phyloP scores from a whole-genome alignment of 495 filamentous ascomycete species.

The Aspergillus hancockii region DNA sequence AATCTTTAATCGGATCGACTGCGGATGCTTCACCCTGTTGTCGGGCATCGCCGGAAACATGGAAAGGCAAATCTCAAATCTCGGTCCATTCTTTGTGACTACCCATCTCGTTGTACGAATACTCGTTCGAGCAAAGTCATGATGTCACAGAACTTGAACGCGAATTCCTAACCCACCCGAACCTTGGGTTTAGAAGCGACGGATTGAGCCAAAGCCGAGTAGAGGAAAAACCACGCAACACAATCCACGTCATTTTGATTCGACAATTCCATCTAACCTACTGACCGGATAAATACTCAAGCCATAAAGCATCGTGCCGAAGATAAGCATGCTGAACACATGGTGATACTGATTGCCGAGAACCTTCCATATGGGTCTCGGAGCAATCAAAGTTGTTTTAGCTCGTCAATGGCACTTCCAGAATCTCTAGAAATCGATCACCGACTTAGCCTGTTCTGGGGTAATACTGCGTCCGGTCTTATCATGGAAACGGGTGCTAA shows the following conservation, averaged over 20 bases:
- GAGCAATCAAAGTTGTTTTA: neutral
- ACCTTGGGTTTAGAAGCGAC: neutral
- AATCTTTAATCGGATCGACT: neutral
- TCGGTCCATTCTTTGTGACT: slow-evolving; percentile 1
- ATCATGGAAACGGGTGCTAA: slow-evolving; percentile 18
- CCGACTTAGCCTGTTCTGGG: slow-evolving; percentile 21
- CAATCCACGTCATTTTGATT: neutral
- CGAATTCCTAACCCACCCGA: slow-evolving; percentile 6
- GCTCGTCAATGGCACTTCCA: neutral
- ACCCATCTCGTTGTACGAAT: neutral
- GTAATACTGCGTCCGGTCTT: slow-evolving; percentile 22
- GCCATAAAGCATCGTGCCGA: neutral
- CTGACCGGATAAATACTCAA: slow-evolving; percentile 1
- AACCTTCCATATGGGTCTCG: neutral
- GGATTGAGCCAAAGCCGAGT: neutral
- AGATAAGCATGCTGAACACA: neutral
- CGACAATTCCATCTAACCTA: neutral
- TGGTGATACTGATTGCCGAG: slow-evolving; percentile 2
- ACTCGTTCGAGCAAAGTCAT: slow-evolving; percentile 5
- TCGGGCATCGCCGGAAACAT: neutral
- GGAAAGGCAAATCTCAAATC: neutral
- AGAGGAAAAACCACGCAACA: slow-evolving; percentile 6
- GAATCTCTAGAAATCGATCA: slow-evolving; percentile 12
- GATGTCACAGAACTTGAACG: slow-evolving; percentile 11
- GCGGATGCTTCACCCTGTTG: slow-evolving; percentile 2